Percentiles rank a stretch among this genome's conserved stretches.
phyloP scores from a whole-genome alignment of 345 rosid species.

The Melastoma malabathricum region DNA sequence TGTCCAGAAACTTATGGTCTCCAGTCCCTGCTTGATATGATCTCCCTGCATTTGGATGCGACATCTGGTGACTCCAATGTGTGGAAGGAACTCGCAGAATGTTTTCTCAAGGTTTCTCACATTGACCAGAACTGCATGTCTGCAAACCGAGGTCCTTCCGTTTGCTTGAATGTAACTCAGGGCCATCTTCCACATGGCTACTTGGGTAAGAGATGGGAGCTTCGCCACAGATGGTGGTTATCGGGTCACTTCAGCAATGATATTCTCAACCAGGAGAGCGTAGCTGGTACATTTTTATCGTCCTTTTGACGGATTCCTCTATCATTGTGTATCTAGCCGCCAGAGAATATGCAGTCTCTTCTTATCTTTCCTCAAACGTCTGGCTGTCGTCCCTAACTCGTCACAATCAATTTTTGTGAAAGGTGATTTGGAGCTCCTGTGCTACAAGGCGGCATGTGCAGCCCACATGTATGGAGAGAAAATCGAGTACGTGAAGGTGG shows the following conservation, averaged over 20 bases:
- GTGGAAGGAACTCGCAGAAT: conserved; percentile 69
- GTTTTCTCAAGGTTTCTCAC: conserved; percentile 35
- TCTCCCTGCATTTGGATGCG: conserved; percentile 77
- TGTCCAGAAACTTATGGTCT: conserved; percentile 43
- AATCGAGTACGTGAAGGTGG: conserved; percentile 33
- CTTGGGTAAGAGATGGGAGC: conserved; percentile 34
- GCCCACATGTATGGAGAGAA: conserved; percentile 50
- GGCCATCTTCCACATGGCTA: conserved; percentile 19
- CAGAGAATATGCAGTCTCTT: too few relatives aligned
- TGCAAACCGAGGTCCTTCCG: conserved; percentile 15
- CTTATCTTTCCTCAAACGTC: too few relatives aligned
- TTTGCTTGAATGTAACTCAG: conserved; percentile 25
- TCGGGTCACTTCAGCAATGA: conserved; percentile 44
- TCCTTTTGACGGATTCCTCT: too few relatives aligned
- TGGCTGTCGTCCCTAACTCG: too few relatives aligned
- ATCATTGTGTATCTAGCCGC: too few relatives aligned
- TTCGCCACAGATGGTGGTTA: conserved; percentile 61
- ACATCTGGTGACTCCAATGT: conserved; percentile 21
- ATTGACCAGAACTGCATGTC: conserved; percentile 57
- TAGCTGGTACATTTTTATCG: conserved; percentile 18
- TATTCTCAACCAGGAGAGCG: conserved; percentile 33
- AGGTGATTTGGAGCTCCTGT: conserved; percentile 41
- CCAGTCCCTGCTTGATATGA: conserved; percentile 54
- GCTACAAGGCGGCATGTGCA: conserved; percentile 69
- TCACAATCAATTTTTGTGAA: background rate